Conservation (phyloP, 148 eudicot species). For the Bassia scoparia region DNA sequence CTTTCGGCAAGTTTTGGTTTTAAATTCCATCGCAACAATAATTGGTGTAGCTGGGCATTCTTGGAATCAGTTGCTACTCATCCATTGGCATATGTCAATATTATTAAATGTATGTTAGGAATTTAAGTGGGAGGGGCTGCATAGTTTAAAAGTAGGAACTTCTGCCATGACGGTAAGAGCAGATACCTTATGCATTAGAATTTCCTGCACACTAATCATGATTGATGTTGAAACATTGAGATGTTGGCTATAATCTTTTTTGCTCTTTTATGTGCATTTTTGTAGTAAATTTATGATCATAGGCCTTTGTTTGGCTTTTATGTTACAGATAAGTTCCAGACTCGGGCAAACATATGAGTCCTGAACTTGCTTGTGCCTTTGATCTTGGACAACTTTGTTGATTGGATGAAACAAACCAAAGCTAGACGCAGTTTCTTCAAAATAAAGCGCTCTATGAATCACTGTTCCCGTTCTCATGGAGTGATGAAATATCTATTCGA, state of each 20-base stretch:
- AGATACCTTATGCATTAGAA: too few species aligned
- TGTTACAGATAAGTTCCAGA: conserved; percentile 75
- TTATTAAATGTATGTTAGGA: too few species aligned
- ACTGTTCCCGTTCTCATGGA: conserved; percentile 2
- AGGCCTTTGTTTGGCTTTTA: neutral
- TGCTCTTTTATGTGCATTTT: neutral
- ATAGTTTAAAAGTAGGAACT: too few species aligned
- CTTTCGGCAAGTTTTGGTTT: too few species aligned
- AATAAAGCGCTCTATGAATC: neutral
- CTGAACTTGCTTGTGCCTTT: conserved; percentile 85
- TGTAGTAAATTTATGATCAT: neutral
- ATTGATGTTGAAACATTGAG: too few species aligned
- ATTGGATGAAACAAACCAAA: conserved; percentile 71
- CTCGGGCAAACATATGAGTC: conserved; percentile 63
- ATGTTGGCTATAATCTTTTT: neutral
- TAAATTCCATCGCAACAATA: too few species aligned
- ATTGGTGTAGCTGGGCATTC: too few species aligned
- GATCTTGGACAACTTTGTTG: conserved; percentile 91
- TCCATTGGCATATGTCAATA: too few species aligned
- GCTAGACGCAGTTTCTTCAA: conserved; percentile 20
- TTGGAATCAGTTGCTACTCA: too few species aligned
- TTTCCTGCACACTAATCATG: too few species aligned
- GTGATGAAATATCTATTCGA: conserved; percentile 10
- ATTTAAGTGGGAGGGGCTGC: too few species aligned
- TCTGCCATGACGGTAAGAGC: too few species aligned